A percentile compares a stretch with the other conserved stretches of the same genome.
Evolutionary conservation across 768 basidiomycete species (phyloP).

Genomic region (Galerina marginata): DNA sequence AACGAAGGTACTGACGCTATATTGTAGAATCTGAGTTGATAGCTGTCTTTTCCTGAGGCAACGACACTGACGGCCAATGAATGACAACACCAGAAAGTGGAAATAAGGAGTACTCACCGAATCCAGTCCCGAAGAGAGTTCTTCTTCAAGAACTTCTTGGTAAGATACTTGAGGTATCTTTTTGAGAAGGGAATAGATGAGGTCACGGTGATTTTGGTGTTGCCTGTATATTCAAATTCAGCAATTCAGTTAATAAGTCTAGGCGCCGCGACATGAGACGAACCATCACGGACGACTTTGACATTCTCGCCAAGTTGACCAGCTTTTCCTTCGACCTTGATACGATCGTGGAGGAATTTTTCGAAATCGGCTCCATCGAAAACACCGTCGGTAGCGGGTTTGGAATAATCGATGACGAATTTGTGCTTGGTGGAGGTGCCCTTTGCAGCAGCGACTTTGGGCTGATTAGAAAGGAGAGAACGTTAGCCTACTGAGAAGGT

Average conservation of each 20-base stretch:
- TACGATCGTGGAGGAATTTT: slow-evolving; percentile 93
- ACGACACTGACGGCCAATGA: slow-evolving; percentile 65
- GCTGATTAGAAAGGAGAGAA: slow-evolving; percentile 49
- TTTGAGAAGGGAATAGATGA: slow-evolving; percentile 93
- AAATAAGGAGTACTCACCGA: slow-evolving; percentile 54
- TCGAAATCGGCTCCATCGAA: slow-evolving; percentile 68
- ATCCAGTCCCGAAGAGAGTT: slow-evolving; percentile 96
- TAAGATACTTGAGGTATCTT: slow-evolving; percentile 97
- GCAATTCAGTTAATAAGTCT: neutral
- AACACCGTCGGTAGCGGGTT: slow-evolving; percentile 68
- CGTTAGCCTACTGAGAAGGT: slow-evolving; percentile 56
- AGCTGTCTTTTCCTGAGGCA: slow-evolving; percentile 90
- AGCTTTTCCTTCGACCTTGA: slow-evolving; percentile 91
- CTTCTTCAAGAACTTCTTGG: slow-evolving; percentile 99
- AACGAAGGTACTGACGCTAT: slow-evolving; percentile 65
- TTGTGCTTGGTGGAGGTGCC: slow-evolving; percentile 64
- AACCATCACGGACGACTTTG: slow-evolving; percentile 87
- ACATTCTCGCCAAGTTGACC: slow-evolving; percentile 92
- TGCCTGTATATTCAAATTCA: slow-evolving; percentile 48
- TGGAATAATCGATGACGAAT: slow-evolving; percentile 86
- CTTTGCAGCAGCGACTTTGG: slow-evolving; percentile 65
- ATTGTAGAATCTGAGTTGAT: slow-evolving; percentile 95
- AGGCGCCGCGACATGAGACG: slow-evolving; percentile 26
- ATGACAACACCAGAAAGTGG: slow-evolving; percentile 1
- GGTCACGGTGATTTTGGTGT: slow-evolving; percentile 83